Evolutionary conservation across 148 eudicot genomes (phyloP), one percentile per base, ranked within the genome.

Genomic region (Amaranthus cruentus): DNA sequence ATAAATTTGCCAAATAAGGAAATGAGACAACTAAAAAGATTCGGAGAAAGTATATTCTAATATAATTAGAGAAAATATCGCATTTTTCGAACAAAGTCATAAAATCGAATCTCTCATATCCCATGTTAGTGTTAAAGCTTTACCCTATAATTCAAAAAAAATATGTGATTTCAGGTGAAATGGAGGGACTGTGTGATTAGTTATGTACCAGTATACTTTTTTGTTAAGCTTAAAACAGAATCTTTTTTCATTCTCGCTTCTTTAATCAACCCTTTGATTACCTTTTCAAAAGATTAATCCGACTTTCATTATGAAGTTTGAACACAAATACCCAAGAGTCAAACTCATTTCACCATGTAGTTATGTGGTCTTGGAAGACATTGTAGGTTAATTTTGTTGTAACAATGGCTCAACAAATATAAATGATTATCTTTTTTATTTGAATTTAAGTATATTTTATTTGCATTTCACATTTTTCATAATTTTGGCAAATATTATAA

Each of bases 271-370:
- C 55, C 49, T 46, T 65, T 69, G 14, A 12, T 72, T 18, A 15
- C 65, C 42, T n/a, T 77, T 3, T 53, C 18, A 55, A 68, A 43
- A 28, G 38, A 15, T 71, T 74, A 48, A 64, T 61, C n/a, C 43
- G 38, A 59, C 69, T 67, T 48, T 83, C 76, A 74, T 80, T 58
- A 83, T 77, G 44, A 68, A 43, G 81, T 83, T 80, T 83, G 83
- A 83, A 77, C 76, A 80, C 66, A 67, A 21, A 56, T n/a, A 66
- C 56, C 61, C 44, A 74, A 68, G 38, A 74, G 78, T 79, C 81
- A 79, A 83, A 77, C 62, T 52, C 66, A 42, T 51, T 52, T 53
- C 10, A 69, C 78, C 66, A 63, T 64, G 76, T 75, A 73, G 0
- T 67, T 71, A 73, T 73, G 60, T 72, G 70, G 69, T 58, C 71